phyloP scores from a whole-genome alignment of 1,139 yeast genomes.

The Diutina siamensis region DNA sequence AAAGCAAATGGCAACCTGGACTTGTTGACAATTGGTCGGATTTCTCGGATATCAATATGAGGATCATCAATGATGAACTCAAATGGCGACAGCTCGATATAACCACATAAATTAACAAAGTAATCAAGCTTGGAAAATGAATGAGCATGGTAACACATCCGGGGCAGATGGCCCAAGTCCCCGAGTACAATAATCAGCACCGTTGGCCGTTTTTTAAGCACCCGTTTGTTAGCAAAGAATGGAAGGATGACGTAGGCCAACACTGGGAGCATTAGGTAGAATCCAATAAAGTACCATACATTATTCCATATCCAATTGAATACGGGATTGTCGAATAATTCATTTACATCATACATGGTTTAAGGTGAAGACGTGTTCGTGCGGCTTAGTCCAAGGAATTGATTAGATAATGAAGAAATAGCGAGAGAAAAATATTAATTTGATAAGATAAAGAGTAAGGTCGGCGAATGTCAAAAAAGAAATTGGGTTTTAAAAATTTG shows the following conservation, averaged over 20 bases:
- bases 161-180: constrained; percentile 89
- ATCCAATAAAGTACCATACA: constrained; percentile 22
- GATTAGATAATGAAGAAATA: too few species aligned
- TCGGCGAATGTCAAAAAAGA: too few species aligned
- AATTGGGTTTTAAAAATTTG: too few species aligned
- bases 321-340: not conserved
- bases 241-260: constrained; percentile 28
- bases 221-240: constrained; percentile 13
- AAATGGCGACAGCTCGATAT: constrained; percentile 43
- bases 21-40: constrained; percentile 35
- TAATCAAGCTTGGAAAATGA: constrained; percentile 64
- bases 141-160: constrained; percentile 86
- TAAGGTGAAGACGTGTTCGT: too few species aligned
- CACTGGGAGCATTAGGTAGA: constrained; percentile 26
- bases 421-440: too few species aligned
- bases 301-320: constrained; percentile 3
- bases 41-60: constrained; percentile 39
- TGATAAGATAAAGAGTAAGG: too few species aligned
- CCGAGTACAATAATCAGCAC: constrained; percentile 80
- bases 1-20: constrained; percentile 37
- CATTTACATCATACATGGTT: not conserved
- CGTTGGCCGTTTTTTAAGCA: constrained; percentile 27
- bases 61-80: constrained; percentile 34
- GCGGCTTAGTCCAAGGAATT: too few species aligned
- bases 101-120: constrained; percentile 79